Base-by-base conservation (phyloP, 139 green algal genomes). In the Chlamydomonas incerta region DNA sequence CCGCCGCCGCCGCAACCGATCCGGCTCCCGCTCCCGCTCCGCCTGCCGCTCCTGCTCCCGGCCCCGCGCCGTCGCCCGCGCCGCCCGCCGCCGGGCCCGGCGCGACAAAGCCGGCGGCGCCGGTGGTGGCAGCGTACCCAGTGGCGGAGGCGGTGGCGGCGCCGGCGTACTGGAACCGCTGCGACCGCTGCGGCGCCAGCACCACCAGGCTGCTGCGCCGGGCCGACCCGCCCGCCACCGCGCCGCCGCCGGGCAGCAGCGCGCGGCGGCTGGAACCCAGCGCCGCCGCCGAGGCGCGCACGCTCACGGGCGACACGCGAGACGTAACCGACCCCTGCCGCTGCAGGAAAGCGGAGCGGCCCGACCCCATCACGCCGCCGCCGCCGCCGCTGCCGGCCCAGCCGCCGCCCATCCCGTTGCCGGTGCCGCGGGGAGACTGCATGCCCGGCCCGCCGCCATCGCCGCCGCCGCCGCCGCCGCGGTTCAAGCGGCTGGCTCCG, bases 141-240 rank as follows among this genome's bases (percentile, higher is more conserved):
- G 41, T 50, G 41, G 41, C 41, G 41, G 41, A 13, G 41, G 41
- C 41, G 41, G 41, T 50, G 41, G 41, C 41, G 41, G 41, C 8
- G 41, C 6, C 41, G 41, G 41, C 41, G 41, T 50, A 8, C 41
- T 50, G 41, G 41, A 50, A 50, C 6, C 41, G 41, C 6, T 50
- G 8, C 8, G 41, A 50, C 41, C 8, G 5, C 55, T 63, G 55
- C 55, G 55, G 2, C 20, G 67, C 47, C 47, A 63, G 11, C 72
- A 66, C 20, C 33, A 81, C 31, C 58, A 81, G 5, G 74, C 74
- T 81, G 55, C 57, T 70, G 28, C 74, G 74, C 2, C 74, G 57
- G 35, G 5, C 58, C 29, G 57, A 34, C 1, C 31, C 35, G 21
- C 57, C 33, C n/a, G 55, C 52, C 6, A 11, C 20, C 52, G 14